Evolutionary conservation across 805 yeast species (phyloP), one percentile per base, ranked within the genome.

Genomic region (Jamesozyma gamospora): DNA sequence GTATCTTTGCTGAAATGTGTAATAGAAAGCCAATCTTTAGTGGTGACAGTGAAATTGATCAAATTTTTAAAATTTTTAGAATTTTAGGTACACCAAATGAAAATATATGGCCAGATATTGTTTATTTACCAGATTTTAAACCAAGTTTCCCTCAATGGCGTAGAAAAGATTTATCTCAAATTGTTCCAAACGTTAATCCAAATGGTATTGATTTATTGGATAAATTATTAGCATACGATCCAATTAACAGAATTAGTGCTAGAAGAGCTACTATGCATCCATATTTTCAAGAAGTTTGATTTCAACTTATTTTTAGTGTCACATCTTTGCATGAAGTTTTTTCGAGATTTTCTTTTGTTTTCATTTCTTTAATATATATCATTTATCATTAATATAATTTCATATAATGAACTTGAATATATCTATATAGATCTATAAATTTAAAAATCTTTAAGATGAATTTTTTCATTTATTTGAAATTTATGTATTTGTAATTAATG

Each of bases 21-120:
- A 84, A 95, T n/a, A 95, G 98, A 26, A 81, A 90, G 54, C 97
- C 98, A 1, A 67, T 92, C 37, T 92, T 92, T 63, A 95, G 97
- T 16, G 98, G 98, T 26, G 79, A 90, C 11, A 85, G 95, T 31
- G 94, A 90, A 62, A 96, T 92, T 41, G 98, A 92, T 64, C 97
- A 92, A 63, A 71, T 92, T 51, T 74, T 81, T 62, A 84, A 85
- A 58, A 92, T 92, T 38, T 92, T 92, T 67, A 77, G 94, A 58
- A 69, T 88, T 19, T 78, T 92, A 82, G 98, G 98, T 17, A 92
- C 98, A 2, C 98, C 98, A 31, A 85, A 81, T 55, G 98, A 92
- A 62, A 70, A 81, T 45, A 80, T 94, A 21, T 92, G 98, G 98
- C 96, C 98, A 1, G 96, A 94, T n/a, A 82, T 92, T 32, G 79